Base-by-base conservation (phyloP, 768 basidiomycete genomes). In the Boletus pseudo-olivaceus region DNA sequence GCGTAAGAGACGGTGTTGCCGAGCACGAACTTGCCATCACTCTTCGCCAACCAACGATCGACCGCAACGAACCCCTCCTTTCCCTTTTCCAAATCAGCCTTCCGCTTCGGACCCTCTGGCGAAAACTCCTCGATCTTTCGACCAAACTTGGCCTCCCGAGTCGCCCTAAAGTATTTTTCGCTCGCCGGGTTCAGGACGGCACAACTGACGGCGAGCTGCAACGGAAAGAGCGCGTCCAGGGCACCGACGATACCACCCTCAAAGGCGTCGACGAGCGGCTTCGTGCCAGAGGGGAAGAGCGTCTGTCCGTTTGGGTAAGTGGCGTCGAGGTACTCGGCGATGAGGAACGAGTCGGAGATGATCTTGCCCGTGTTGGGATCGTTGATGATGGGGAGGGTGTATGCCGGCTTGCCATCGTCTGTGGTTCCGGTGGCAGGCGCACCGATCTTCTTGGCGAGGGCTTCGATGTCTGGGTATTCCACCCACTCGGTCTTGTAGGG, bases 291-390 rank as follows among this genome's bases (percentile, higher is more conserved):
- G 0, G 79, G 79, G 62, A 84, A 72, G 42, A 82, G 62, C 11
- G 51, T 55, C 7, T 70, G 71, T 2, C 72, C 70, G 10, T 35
- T 27, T 5, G 78, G 76, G 56, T 78, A 80, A 0, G 65, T 63
- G 15, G 59, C 66, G 32, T 81, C 79, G 35, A 79, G 76, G 53
- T 81, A 81, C 53, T 69, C 66, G 0, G 77, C 77, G 47, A 80
- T 80, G 17, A 62, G 61, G 51, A 72, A 67, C 6, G 76, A 77
- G 49, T 81, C 77, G 0, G 76, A 34, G 27, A 79, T 23, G 51
- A 70, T 61, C 12, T 52, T 57, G 2, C 66, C 64, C 6, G 72
- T 77, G 33, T 62, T 63, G 27, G 73, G 68, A 50, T 80, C 77
- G 44, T 70, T 60, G 51, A 77, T 74, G 40, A 72, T 72, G 30